Evolutionary conservation across 1,139 yeast genomes (phyloP).

Genomic region (Chernovozyma sophiae-reginae): DNA sequence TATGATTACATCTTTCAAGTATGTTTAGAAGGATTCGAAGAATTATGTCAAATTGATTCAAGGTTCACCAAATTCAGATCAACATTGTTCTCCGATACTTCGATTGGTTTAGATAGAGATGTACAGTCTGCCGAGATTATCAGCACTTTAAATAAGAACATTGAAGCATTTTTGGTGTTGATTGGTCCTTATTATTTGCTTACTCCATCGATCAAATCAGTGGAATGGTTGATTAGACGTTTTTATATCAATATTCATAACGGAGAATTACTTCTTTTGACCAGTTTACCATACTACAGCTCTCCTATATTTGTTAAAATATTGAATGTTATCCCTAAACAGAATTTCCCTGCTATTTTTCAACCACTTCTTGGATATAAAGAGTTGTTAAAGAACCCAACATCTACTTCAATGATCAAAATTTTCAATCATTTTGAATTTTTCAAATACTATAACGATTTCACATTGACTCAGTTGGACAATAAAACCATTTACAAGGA

Average conservation of each 20-base stretch:
- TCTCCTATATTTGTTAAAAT: constrained; percentile 71
- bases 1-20: constrained; percentile 74
- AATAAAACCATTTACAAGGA: constrained; percentile 61
- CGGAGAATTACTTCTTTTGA: constrained; percentile 64
- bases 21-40: constrained; percentile 73
- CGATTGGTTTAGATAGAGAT: constrained; percentile 74
- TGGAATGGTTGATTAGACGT: constrained; percentile 94
- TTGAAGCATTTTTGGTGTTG: constrained; percentile 68
- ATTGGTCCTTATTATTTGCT: constrained; percentile 74
- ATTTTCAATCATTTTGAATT: constrained; percentile 70
- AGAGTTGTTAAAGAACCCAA: constrained; percentile 59
- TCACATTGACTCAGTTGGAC: constrained; percentile 50
- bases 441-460: constrained; percentile 60
- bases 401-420: constrained; percentile 66
- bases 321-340: constrained; percentile 59
- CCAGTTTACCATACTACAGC: constrained; percentile 74
- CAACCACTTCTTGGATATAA: constrained; percentile 68
- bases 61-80: constrained; percentile 65
- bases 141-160: constrained; percentile 66
- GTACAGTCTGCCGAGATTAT: constrained; percentile 75
- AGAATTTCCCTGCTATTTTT: constrained; percentile 66
- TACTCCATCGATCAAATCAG: constrained; percentile 73
- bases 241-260: constrained; percentile 83
- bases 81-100: constrained; percentile 77
- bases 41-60: constrained; percentile 66